These are phyloP conservation scores for Artomyces pyxidatus DNA, from an alignment of 768 basidiomycete species.

Conservation along the genomic window DNA sequence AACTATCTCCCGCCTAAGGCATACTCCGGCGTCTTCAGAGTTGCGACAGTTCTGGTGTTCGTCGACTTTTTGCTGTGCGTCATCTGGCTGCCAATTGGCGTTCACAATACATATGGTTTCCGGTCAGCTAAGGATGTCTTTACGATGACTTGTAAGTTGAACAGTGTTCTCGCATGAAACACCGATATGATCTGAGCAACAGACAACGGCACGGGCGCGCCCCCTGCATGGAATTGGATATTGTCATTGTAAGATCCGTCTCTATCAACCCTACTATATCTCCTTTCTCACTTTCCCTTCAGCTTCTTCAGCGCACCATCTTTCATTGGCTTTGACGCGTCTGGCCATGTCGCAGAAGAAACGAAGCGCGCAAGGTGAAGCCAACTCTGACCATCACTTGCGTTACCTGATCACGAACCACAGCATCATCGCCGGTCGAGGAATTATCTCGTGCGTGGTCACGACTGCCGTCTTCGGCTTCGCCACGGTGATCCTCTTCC, in stretches of 20 bases:
- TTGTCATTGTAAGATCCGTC: slow-evolving; percentile 57
- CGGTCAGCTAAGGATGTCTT: slow-evolving; percentile 78
- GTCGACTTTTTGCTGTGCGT: slow-evolving; percentile 82
- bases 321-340: slow-evolving; percentile 84
- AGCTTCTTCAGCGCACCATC: slow-evolving; percentile 84
- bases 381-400: background rate
- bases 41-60: slow-evolving; percentile 67
- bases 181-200: background rate
- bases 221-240: slow-evolving; percentile 89
- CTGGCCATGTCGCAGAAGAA: slow-evolving; percentile 83
- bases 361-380: slow-evolving; percentile 67
- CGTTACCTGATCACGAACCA: too few relatives aligned
- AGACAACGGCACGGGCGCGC: slow-evolving; percentile 88
- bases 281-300: background rate
- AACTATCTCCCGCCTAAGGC: slow-evolving; percentile 75
- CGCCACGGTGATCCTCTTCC: slow-evolving; percentile 66
- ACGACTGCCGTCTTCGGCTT: slow-evolving; percentile 76
- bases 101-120: slow-evolving; percentile 83
- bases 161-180: background rate
- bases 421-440: slow-evolving; percentile 72
- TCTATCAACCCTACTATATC: background rate
- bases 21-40: slow-evolving; percentile 72
- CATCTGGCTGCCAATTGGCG: slow-evolving; percentile 90
- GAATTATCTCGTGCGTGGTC: slow-evolving; percentile 69
- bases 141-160: slow-evolving; percentile 52